Evolutionary conservation across 2,329 filamentous ascomycete genomes (phyloP).

Genomic region (Colletotrichum theobromicola): DNA sequence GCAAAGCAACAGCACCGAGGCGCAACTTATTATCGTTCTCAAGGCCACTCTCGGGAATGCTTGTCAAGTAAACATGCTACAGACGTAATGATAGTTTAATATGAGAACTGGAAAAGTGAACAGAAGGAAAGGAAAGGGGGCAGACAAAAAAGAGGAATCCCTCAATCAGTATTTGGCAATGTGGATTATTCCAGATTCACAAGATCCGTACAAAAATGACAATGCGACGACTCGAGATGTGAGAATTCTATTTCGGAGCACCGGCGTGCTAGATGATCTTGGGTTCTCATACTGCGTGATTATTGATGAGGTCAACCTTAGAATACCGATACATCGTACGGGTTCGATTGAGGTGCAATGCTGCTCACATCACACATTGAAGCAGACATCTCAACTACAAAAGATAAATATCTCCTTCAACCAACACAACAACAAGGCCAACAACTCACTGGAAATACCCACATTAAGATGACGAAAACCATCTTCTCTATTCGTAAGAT

Average conservation of each 20-base stretch:
- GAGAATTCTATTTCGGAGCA: accelerated
- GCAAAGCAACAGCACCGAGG: background rate
- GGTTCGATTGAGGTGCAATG: background rate
- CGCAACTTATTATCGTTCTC: background rate
- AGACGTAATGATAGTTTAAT: background rate
- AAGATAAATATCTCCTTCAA: background rate
- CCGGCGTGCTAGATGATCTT: accelerated
- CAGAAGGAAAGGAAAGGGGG: background rate
- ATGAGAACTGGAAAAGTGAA: background rate
- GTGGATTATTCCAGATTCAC: too few relatives aligned
- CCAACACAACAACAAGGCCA: background rate
- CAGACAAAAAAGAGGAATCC: accelerated
- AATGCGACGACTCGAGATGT: accelerated
- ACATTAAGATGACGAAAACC: background rate
- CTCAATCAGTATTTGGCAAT: background rate
- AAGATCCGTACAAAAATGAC: too few relatives aligned
- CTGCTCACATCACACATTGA: background rate
- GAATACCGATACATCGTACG: background rate
- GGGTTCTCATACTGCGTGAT: accelerated
- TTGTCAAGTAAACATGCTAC: background rate
- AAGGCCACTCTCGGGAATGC: background rate
- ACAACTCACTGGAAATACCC: background rate
- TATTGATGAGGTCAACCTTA: background rate
- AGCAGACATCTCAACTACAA: background rate
- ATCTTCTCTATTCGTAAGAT: background rate